phyloP scores from a whole-genome alignment of 148 eudicot genomes.

The Spergularia marina region DNA sequence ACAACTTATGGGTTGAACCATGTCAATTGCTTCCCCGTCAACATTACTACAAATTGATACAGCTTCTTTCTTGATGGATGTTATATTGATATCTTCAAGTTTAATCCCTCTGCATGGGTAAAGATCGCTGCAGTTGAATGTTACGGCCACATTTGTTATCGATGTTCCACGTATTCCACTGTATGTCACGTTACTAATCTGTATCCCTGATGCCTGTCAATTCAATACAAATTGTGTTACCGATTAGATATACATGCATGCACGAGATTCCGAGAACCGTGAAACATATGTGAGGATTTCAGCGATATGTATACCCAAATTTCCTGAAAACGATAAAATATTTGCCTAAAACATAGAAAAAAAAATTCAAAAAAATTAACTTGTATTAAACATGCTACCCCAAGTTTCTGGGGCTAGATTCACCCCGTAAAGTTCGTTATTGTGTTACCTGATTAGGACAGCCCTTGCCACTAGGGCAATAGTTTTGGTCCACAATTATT shows the following conservation, averaged over 20 bases:
- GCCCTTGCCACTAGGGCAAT: conserved; percentile 34
- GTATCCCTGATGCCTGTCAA: conserved; percentile 34
- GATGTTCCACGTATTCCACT: conserved; percentile 33
- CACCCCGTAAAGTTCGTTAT: too few species aligned
- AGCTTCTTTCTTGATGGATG: conserved; percentile 5
- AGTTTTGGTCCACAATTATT: conserved; percentile 50
- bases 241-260: too few species aligned
- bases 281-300: too few species aligned
- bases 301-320: too few species aligned
- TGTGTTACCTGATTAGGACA: conserved; percentile 46
- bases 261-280: too few species aligned
- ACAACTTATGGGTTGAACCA: conserved; percentile 27
- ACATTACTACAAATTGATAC: conserved; percentile 22
- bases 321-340: too few species aligned
- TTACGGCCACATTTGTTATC: conserved; percentile 23
- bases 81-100: conserved; percentile 28
- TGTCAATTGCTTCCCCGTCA: conserved; percentile 11
- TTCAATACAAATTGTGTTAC: not conserved
- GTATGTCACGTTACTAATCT: conserved; percentile 30
- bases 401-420: too few species aligned
- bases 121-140: conserved; percentile 29
- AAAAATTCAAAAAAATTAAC: too few species aligned
- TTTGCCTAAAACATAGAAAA: too few species aligned
- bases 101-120: conserved; percentile 32
- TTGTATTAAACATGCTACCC: too few species aligned